Percentiles rank a stretch among this genome's conserved stretches.
These are phyloP conservation scores for Knoxia roxburghii DNA, from an alignment of 257 asterid species.

Conservation along the genomic window DNA sequence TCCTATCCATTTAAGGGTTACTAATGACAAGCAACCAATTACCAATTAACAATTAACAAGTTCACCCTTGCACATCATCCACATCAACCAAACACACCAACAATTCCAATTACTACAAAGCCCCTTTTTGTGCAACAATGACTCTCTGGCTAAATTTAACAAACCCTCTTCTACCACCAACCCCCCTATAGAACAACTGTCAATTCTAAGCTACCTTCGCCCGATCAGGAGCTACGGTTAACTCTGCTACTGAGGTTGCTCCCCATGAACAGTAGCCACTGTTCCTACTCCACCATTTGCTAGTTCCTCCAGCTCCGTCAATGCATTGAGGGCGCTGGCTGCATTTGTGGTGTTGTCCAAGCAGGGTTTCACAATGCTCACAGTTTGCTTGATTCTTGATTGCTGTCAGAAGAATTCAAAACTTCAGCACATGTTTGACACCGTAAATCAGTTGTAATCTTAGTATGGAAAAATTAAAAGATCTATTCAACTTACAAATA, in stretches of 20 bases:
- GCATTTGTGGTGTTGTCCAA: conserved; percentile 35
- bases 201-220: conserved; percentile 8
- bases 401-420: conserved; percentile 37
- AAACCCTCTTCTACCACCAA: conserved; percentile 3
- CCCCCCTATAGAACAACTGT: conserved; percentile 11
- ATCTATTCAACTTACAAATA: conserved; percentile 41
- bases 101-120: conserved; percentile 5
- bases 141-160: background rate
- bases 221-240: conserved; percentile 12
- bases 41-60: conserved; percentile 10
- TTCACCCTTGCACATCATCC: conserved; percentile 7
- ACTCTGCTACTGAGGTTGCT: conserved; percentile 14
- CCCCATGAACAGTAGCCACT: conserved; percentile 10
- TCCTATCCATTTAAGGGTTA: conserved; percentile 5
- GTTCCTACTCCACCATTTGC: conserved; percentile 21
- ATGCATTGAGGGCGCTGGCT: conserved; percentile 31
- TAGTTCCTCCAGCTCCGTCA: conserved; percentile 56
- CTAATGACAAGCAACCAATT: conserved; percentile 7
- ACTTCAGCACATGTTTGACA: background rate
- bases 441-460: background rate
- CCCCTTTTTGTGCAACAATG: conserved; percentile 10
- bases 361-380: conserved; percentile 41
- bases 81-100: background rate
- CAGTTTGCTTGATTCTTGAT: conserved; percentile 45
- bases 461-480: background rate